Percentiles rank a stretch among this genome's conserved stretches.
Evolutionary conservation across 2,329 filamentous ascomycete genomes (phyloP).

Genomic region (Claviceps sorghi): DNA sequence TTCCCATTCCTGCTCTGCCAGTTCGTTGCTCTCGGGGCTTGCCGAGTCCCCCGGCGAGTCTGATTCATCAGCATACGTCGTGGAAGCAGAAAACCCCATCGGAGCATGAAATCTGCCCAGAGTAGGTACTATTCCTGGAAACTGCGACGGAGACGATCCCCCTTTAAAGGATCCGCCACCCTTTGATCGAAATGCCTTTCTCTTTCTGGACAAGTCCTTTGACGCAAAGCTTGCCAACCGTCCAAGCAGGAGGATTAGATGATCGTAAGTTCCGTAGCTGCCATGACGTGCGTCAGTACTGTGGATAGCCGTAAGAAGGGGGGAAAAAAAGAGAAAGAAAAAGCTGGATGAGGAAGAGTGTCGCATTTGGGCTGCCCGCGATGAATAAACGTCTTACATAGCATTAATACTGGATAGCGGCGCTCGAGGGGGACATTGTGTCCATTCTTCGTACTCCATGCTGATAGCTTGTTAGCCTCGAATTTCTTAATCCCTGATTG

Average conservation of each 20-base stretch:
- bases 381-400: slow-evolving; percentile 32
- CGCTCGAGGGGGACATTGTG: slow-evolving; percentile 74
- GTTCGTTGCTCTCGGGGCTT: slow-evolving; percentile 48
- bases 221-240: slow-evolving; percentile 66
- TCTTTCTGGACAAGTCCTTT: slow-evolving; percentile 64
- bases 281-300: not conserved
- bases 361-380: not conserved
- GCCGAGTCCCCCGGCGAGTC: slow-evolving; percentile 38
- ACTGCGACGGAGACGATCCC: slow-evolving; percentile 26
- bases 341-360: not conserved
- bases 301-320: slow-evolving; percentile 8
- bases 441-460: slow-evolving; percentile 67
- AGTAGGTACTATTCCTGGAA: slow-evolving; percentile 41
- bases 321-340: not conserved
- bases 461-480: slow-evolving; percentile 28
- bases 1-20: slow-evolving; percentile 67
- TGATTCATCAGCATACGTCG: slow-evolving; percentile 27
- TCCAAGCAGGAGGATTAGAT: slow-evolving; percentile 67
- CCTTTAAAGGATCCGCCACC: slow-evolving; percentile 14
- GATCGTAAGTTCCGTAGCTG: slow-evolving; percentile 79
- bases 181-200: slow-evolving; percentile 36
- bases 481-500: not conserved
- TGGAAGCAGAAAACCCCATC: slow-evolving; percentile 39
- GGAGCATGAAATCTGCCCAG: slow-evolving; percentile 35
- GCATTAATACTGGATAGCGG: slow-evolving; percentile 64